Evolutionary conservation across 2,329 filamentous ascomycete species (phyloP).

Genomic region (Colletotrichum australisinense): DNA sequence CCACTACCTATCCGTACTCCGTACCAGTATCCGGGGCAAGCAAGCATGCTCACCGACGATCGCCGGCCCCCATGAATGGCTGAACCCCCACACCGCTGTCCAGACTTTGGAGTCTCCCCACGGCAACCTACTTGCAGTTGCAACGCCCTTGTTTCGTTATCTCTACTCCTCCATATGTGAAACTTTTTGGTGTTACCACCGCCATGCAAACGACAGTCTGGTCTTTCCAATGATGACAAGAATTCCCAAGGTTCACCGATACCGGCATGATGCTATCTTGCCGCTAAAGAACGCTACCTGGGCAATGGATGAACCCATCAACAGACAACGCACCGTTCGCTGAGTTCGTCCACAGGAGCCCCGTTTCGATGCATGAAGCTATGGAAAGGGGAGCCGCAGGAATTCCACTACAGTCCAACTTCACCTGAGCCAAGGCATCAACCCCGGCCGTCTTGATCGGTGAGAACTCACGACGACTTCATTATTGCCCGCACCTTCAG

Average conservation of each 20-base stretch:
- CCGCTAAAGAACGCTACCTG: neutral
- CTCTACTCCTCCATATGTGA: neutral
- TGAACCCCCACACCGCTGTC: slow-evolving; percentile 28
- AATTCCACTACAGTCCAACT: slow-evolving; percentile 1
- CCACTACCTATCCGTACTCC: neutral
- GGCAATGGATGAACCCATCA: neutral
- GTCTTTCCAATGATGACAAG: neutral
- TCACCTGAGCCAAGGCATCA: slow-evolving; percentile 14
- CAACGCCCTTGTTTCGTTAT: slow-evolving; percentile 11
- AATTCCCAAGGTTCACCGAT: slow-evolving; percentile 12
- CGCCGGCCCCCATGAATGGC: neutral
- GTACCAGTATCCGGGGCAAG: slow-evolving; percentile 5
- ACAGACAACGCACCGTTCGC: neutral
- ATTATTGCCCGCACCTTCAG: slow-evolving; percentile 8
- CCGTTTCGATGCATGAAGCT: slow-evolving; percentile 25
- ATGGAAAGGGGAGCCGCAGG: slow-evolving; percentile 15
- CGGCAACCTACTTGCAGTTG: neutral
- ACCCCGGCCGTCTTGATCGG: neutral
- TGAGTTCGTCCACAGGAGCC: neutral
- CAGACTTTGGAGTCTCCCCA: neutral
- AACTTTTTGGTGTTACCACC: neutral
- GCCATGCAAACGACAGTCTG: neutral
- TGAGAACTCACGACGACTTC: slow-evolving; percentile 20
- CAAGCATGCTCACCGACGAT: slow-evolving; percentile 25
- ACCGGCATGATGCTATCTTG: slow-evolving; percentile 10